Evolutionary conservation across 257 asterid species (phyloP).

Genomic region (Ligustrum vulgare): DNA sequence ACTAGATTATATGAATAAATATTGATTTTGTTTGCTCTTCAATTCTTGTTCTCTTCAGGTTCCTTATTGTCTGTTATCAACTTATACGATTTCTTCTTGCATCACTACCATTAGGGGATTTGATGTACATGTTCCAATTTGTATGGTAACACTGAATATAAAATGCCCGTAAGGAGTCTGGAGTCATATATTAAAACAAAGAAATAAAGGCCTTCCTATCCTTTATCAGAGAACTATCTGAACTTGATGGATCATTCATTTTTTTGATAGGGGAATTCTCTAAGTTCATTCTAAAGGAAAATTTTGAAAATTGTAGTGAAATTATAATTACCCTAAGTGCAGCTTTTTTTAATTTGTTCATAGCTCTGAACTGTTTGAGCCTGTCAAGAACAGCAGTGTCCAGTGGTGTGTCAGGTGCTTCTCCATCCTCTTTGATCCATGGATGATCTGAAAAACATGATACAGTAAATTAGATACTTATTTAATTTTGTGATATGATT

Average conservation of each 20-base stretch:
- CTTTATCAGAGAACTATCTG: background rate
- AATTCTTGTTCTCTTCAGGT: no score
- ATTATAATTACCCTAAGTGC: conserved; percentile 44
- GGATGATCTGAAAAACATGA: conserved; percentile 42
- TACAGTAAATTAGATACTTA: no score
- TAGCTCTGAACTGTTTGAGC: conserved; percentile 59
- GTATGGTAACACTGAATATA: no score
- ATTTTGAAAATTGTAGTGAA: background rate
- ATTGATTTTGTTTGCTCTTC: no score
- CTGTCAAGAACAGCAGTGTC: conserved; percentile 51
- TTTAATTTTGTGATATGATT: background rate
- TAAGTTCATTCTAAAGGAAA: background rate
- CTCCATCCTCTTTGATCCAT: conserved; percentile 71
- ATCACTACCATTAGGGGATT: background rate
- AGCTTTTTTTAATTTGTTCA: conserved; percentile 57
- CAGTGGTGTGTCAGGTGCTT: conserved; percentile 58
- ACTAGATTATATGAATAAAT: no score
- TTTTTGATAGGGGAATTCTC: background rate
- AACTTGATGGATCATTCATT: background rate
- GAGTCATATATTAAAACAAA: background rate
- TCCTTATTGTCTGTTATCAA: no score
- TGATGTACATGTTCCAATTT: background rate
- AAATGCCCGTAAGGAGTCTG: background rate
- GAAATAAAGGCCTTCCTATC: background rate
- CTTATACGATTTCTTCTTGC: no score